phyloP scores from a whole-genome alignment of 331 rosid species.

The Spiraea crenata region DNA sequence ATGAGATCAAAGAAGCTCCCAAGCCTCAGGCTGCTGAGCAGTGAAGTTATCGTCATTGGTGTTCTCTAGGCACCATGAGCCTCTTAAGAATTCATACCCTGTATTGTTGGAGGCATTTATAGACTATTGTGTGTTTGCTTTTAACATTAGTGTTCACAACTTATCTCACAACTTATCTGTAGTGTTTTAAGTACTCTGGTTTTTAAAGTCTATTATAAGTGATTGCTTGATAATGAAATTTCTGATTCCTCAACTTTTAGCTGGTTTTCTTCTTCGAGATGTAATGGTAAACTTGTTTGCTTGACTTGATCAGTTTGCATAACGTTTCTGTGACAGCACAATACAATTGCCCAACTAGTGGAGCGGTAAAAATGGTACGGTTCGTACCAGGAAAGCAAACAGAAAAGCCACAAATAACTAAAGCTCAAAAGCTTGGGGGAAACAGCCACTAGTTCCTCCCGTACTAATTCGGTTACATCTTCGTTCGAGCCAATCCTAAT shows the following conservation, averaged over 20 bases:
- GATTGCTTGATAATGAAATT: background rate
- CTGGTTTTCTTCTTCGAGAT: background rate
- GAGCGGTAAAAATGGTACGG: too few relatives aligned
- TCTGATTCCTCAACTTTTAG: background rate
- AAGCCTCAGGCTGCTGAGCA: slow-evolving; percentile 21
- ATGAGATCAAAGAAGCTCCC: slow-evolving; percentile 34
- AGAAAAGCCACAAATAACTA: too few relatives aligned
- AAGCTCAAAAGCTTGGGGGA: too few relatives aligned
- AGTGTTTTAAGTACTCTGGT: background rate
- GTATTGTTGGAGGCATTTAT: background rate
- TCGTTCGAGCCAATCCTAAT: too few relatives aligned
- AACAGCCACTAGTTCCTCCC: too few relatives aligned
- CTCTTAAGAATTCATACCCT: background rate
- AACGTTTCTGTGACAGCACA: too few relatives aligned
- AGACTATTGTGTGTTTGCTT: background rate
- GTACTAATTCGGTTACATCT: too few relatives aligned
- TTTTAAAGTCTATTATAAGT: background rate
- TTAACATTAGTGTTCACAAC: background rate
- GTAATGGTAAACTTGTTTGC: background rate
- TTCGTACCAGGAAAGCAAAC: too few relatives aligned
- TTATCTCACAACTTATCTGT: background rate
- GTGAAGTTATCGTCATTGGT: background rate
- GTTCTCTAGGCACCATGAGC: background rate
- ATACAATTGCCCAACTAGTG: too few relatives aligned
- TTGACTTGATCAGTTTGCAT: background rate